A percentile compares a stretch with the other conserved stretches of the same genome.
phyloP scores from a whole-genome alignment of 2,329 filamentous ascomycete genomes.

The Aspergillus japonicus region DNA sequence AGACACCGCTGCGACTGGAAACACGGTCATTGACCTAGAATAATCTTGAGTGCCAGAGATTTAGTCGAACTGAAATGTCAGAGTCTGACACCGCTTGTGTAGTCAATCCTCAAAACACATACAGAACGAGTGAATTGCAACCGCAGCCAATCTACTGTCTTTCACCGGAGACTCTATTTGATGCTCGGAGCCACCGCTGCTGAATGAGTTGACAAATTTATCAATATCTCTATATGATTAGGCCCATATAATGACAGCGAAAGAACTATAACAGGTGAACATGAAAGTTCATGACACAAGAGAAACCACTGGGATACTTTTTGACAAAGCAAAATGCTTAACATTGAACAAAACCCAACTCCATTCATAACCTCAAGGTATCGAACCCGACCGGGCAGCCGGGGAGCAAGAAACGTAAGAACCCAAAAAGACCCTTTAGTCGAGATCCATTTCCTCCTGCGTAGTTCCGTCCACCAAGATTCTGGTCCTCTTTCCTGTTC shows the following conservation, averaged over 20 bases:
- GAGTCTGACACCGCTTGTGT: no score
- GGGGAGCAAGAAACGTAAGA: conserved; percentile 10
- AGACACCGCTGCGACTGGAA: not conserved
- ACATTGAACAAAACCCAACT: conserved; percentile 21
- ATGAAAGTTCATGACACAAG: conserved; percentile 10
- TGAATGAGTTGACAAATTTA: not conserved
- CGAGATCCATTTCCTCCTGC: conserved; percentile 50
- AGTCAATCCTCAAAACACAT: not conserved
- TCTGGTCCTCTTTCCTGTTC: conserved; percentile 46
- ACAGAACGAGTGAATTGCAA: not conserved
- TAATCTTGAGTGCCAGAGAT: not conserved
- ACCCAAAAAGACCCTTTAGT: conserved; percentile 33
- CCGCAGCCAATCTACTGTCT: not conserved
- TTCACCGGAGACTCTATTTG: not conserved
- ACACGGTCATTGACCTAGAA: not conserved
- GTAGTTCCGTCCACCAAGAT: conserved; percentile 46
- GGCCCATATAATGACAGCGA: conserved; percentile 3
- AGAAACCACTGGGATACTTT: conserved; percentile 9
- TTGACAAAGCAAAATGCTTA: conserved; percentile 9
- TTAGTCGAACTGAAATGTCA: no score
- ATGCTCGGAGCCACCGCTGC: not conserved
- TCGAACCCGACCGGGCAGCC: conserved; percentile 11
- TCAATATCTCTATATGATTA: conserved; percentile 3
- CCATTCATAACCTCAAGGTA: conserved; percentile 23
- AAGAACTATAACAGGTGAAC: not conserved